A percentile compares a stretch with the other conserved stretches of the same genome.
Evolutionary conservation across 805 yeast genomes (phyloP).

Genomic region (Priceomyces medius): DNA sequence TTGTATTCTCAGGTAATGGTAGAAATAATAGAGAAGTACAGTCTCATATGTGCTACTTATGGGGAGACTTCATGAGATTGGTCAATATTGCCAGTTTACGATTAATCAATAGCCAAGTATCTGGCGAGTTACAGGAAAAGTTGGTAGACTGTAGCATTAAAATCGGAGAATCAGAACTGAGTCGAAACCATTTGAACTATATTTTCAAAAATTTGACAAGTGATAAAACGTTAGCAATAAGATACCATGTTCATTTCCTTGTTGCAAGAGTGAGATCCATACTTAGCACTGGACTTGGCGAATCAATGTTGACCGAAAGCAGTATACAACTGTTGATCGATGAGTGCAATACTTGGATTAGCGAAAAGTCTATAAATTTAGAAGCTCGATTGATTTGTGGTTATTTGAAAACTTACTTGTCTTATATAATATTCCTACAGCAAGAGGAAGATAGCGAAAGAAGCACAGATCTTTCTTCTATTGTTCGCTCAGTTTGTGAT

Average conservation of each 20-base stretch:
- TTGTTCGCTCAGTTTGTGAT: background rate
- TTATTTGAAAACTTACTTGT: slow-evolving; percentile 28
- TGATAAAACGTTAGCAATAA: slow-evolving; percentile 16
- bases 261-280: slow-evolving; percentile 25
- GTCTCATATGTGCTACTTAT: slow-evolving; percentile 30
- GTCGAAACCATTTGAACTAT: slow-evolving; percentile 22
- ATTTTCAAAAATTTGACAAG: slow-evolving; percentile 9
- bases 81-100: slow-evolving; percentile 26
- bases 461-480: background rate
- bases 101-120: slow-evolving; percentile 23
- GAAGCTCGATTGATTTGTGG: slow-evolving; percentile 23
- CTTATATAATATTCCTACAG: slow-evolving; percentile 33
- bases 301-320: slow-evolving; percentile 17
- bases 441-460: slow-evolving; percentile 25
- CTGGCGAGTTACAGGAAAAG: slow-evolving; percentile 12
- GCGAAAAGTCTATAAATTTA: slow-evolving; percentile 13
- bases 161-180: slow-evolving; percentile 22
- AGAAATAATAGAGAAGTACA: slow-evolving; percentile 22
- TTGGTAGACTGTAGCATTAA: background rate
- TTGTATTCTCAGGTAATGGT: slow-evolving; percentile 17
- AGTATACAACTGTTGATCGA: slow-evolving; percentile 21
- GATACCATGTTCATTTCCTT: slow-evolving; percentile 26
- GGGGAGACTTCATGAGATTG: slow-evolving; percentile 37
- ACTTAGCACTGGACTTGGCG: slow-evolving; percentile 23
- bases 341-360: slow-evolving; percentile 25